phyloP scores from a whole-genome alignment of 768 basidiomycete genomes.

The Kwoniella bestiolae region DNA sequence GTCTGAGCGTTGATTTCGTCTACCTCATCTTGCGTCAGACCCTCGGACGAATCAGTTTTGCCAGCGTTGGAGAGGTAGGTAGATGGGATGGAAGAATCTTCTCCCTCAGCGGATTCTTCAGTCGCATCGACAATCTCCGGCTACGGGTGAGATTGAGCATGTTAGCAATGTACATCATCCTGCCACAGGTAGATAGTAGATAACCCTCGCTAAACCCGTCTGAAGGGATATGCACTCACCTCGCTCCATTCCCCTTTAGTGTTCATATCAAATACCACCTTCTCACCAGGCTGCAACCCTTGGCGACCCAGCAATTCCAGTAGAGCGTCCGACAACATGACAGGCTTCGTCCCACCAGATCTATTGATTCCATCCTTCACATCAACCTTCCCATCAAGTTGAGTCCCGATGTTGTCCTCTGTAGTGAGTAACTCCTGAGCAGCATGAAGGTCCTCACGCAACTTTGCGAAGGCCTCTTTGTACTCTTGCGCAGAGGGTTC shows the following conservation, averaged over 20 bases:
- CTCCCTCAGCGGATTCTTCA: not conserved
- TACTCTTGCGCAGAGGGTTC: not conserved
- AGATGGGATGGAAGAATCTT: conserved; percentile 6
- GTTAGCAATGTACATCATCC: not conserved
- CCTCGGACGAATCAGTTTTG: not conserved
- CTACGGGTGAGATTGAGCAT: not conserved
- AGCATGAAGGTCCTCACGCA: not conserved
- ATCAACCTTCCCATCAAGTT: not conserved
- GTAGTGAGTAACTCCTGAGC: not conserved
- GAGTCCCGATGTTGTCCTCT: not conserved
- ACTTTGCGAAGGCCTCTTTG: not conserved
- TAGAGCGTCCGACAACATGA: no score
- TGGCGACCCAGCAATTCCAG: no score
- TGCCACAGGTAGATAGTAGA: no score
- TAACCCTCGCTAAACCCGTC: no score
- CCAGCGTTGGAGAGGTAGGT: not conserved
- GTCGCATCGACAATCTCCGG: not conserved
- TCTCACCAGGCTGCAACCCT: no score
- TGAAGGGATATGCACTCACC: no score
- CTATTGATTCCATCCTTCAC: not conserved
- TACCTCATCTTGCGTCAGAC: not conserved
- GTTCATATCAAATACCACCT: no score
- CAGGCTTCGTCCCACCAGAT: not conserved
- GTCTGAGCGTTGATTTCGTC: not conserved
- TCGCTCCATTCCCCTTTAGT: no score